Evolutionary conservation across 148 eudicot species (phyloP), one percentile per base, ranked within the genome.

Genomic region (Chenopodium quinoa): DNA sequence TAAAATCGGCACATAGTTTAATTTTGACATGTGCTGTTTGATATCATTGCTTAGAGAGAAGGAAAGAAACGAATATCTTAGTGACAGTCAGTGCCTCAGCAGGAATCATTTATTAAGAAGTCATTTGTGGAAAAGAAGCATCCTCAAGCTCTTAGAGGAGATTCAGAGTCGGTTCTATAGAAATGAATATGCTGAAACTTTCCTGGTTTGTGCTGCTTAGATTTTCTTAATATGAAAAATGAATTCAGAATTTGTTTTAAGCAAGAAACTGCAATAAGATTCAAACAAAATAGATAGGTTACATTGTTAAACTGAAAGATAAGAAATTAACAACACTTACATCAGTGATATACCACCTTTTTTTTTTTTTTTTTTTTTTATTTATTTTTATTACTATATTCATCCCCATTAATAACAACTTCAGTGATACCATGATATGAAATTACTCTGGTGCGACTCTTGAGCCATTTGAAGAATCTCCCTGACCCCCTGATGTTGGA

Each of bases 401-500:
- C 16, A 14, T 54, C 60, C 16, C 60, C 1, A 4, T 54, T 54
- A 54, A 54, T 12, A 16, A 3, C 19, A 54, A 52, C 58, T 9
- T 13, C 60, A 54, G 4, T 54, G 60, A 54, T 16, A 54, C 60
- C 60, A 54, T 5, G 9, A 60, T 69, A 20, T 34, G 20, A 62
- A 9, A 62, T 78, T 27, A 78, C 44, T 27, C 63, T 16, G 80
- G 80, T 67, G 73, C 73, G 11, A 78, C 73, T 47, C 54, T 78
- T 27, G 58, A 17, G 27, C 80, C 46, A 17, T 44, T 78, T 78
- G 71, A 27, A 6, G 71, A 16, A 7, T 46, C 71, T 3, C 74
- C 80, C 46, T 78, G 73, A 47, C 63, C 70, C 40, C 79, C 79
- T 6, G 79, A 54, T 31, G 78, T 22, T 19, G 79, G 79, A 20